Conservation (phyloP, 2,329 filamentous ascomycete species). For the Colletotrichum endophyticum region DNA sequence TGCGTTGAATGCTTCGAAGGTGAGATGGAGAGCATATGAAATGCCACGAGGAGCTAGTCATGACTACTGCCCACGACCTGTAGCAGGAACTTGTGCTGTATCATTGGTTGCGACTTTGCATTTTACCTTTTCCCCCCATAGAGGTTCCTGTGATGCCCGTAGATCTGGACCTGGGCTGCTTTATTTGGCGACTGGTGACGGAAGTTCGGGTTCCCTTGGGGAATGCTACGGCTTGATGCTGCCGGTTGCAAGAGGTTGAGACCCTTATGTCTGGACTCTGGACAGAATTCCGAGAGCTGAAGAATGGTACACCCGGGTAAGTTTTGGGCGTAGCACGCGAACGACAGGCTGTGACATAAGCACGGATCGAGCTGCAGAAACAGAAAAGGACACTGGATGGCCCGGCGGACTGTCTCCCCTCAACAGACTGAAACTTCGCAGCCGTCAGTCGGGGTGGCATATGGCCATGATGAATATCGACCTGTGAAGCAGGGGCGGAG, state of each 20-base stretch:
- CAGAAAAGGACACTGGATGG: not conserved
- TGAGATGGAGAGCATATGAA: not conserved
- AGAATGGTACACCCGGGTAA: not conserved
- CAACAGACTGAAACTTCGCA: conserved; percentile 9
- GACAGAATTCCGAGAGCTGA: not conserved
- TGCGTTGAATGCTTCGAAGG: not conserved
- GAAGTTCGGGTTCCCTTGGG: not conserved
- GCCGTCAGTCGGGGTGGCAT: conserved; percentile 6
- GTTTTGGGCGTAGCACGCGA: not conserved
- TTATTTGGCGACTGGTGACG: not conserved
- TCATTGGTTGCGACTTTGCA: not conserved
- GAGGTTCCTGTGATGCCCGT: not conserved
- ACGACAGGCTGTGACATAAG: not conserved
- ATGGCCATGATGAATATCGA: not conserved
- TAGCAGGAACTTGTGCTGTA: not conserved
- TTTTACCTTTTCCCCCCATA: not conserved
- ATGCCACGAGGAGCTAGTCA: not conserved
- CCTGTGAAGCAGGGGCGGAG: not conserved
- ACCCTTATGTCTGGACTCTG: not conserved
- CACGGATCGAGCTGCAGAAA: not conserved
- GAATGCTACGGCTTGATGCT: not conserved
- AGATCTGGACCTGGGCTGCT: not conserved
- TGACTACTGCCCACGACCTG: not conserved
- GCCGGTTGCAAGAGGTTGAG: not conserved
- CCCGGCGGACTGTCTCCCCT: not conserved